Percentiles rank a stretch among this genome's conserved stretches.
Evolutionary conservation across 2,329 filamentous ascomycete genomes (phyloP).

Genomic region (Huntiella moniliformis): DNA sequence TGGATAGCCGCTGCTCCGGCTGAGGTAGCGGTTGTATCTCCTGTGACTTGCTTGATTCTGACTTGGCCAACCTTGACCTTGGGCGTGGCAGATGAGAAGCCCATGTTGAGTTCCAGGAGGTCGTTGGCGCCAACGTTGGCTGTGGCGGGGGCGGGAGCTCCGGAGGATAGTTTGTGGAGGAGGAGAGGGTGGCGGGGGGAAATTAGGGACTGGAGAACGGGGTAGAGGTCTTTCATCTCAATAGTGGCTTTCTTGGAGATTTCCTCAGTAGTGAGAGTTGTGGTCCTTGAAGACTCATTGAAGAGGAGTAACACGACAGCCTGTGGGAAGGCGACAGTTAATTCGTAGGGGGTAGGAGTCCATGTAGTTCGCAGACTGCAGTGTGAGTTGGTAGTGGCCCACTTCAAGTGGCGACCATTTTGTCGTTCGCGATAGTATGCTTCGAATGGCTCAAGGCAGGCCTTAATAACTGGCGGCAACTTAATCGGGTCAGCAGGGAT

Average conservation of each 20-base stretch:
- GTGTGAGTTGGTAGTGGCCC: slow-evolving; percentile 88
- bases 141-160: slow-evolving; percentile 47
- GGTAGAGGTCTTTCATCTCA: slow-evolving; percentile 57
- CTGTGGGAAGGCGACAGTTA: slow-evolving; percentile 82
- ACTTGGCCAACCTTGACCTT: slow-evolving; percentile 98
- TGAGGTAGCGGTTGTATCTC: neutral
- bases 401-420: slow-evolving; percentile 65
- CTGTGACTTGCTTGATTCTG: slow-evolving; percentile 20
- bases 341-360: slow-evolving; percentile 61
- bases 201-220: slow-evolving; percentile 72
- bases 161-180: slow-evolving; percentile 39
- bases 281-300: slow-evolving; percentile 40
- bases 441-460: slow-evolving; percentile 68
- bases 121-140: slow-evolving; percentile 63
- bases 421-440: slow-evolving; percentile 77
- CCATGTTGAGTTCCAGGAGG: slow-evolving; percentile 63
- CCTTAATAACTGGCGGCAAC: slow-evolving; percentile 55
- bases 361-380: slow-evolving; percentile 72
- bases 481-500: slow-evolving; percentile 59
- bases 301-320: slow-evolving; percentile 81
- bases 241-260: slow-evolving; percentile 60
- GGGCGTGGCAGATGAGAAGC: slow-evolving; percentile 64
- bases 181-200: slow-evolving; percentile 81
- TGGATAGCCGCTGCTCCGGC: slow-evolving; percentile 78
- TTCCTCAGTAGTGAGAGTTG: slow-evolving; percentile 49